Evolutionary conservation across 305 asterid species (phyloP).

Genomic region (Fraxinus sp.): DNA sequence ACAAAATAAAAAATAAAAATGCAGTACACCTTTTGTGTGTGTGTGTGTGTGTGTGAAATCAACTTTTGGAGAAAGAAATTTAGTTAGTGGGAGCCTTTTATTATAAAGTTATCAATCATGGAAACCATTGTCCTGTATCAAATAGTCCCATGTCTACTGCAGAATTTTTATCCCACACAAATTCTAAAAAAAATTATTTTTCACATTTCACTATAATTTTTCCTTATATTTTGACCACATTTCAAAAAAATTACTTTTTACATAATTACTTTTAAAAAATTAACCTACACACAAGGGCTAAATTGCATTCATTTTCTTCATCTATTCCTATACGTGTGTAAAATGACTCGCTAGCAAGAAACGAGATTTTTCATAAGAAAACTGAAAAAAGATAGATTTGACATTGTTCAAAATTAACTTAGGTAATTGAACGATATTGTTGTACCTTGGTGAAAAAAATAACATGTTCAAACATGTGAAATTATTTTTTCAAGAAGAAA

Average conservation of each 20-base stretch:
- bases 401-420: slow-evolving; percentile 24
- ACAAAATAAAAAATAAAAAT: neutral
- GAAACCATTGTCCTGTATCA: slow-evolving; percentile 12
- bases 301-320: neutral
- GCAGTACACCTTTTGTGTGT: neutral
- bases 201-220: neutral
- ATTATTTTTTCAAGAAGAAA: too few relatives aligned
- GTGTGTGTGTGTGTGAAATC: neutral
- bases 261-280: neutral
- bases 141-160: slow-evolving; percentile 7
- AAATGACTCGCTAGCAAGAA: slow-evolving; percentile 9
- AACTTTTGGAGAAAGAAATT: slow-evolving; percentile 24
- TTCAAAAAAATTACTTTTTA: too few relatives aligned
- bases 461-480: too few relatives aligned
- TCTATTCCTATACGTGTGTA: slow-evolving; percentile 7
- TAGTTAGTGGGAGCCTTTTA: slow-evolving; percentile 24
- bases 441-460: neutral
- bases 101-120: slow-evolving; percentile 6
- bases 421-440: neutral
- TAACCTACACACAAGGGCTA: neutral
- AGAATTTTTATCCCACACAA: too few relatives aligned
- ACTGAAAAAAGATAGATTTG: slow-evolving; percentile 24
- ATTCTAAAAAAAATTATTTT: too few relatives aligned
- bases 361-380: neutral
- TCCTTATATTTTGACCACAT: too few relatives aligned